Evolutionary conservation across 805 yeast genomes (phyloP), one percentile per base, ranked within the genome.

Genomic region (Suhomyces pyralidae): DNA sequence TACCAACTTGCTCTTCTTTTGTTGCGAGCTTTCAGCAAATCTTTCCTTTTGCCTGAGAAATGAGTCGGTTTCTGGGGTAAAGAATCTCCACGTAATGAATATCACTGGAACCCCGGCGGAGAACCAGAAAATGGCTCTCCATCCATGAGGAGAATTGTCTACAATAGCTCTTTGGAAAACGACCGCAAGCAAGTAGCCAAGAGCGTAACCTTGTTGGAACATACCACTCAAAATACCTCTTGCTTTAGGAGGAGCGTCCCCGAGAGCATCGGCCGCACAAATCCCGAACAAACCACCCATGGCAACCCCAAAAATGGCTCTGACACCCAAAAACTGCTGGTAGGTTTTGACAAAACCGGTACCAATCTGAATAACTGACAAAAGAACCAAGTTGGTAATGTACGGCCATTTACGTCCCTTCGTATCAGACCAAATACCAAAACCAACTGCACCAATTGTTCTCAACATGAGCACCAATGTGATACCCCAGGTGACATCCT

Each of bases 161-260:
- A 80, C 81, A 55, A 85, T 79, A 32, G 86, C 86, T 64, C 90
- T 74, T 55, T 81, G 80, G 70, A 84, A 85, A 22, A 84, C 73
- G 48, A 84, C 88, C 5, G 84, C 89, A 54, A 85, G 63, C 24
- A 85, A 68, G 59, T 84, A 85, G 22, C 91, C 91, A 46, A 85
- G 77, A 0, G 88, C 85, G 59, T 85, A 90, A 55, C 96, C 96
- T 65, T 88, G 87, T 68, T 89, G 96, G 64, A 90, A 81, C 42
- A 88, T 66, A 46, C 89, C 90, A 34, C 85, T 79, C 46, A 85
- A 67, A 52, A 84, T 74, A 45, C 88, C 86, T 67, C 81, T 73
- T 32, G 86, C 82, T 26, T 68, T 71, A 2, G 64, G 64, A 1
- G 90, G 90, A 48, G 83, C 77, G 60, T 85, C 87, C 58, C 84